phyloP scores from a whole-genome alignment of 805 yeast genomes.

The Komagataella populi region DNA sequence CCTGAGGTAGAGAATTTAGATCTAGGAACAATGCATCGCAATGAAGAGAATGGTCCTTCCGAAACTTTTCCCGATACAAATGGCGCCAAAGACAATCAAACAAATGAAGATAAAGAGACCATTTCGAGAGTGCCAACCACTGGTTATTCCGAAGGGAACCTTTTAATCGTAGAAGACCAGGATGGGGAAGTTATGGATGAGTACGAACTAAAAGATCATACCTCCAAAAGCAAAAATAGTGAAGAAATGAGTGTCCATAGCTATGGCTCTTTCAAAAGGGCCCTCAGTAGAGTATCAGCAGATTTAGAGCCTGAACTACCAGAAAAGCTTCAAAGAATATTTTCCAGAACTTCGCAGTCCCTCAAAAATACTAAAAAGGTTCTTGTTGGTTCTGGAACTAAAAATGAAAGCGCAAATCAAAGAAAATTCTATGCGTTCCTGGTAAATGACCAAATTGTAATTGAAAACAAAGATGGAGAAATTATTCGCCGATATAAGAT shows the following conservation, averaged over 20 bases:
- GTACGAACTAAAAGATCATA: background rate
- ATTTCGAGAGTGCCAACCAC: conserved; percentile 15
- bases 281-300: conserved; percentile 2
- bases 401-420: conserved; percentile 13
- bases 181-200: conserved; percentile 58
- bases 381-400: background rate
- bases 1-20: conserved; percentile 20
- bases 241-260: conserved; percentile 6
- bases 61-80: conserved; percentile 12
- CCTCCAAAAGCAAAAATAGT: background rate
- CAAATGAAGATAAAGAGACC: conserved; percentile 8
- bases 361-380: background rate
- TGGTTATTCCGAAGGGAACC: conserved; percentile 58
- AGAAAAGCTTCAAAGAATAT: background rate
- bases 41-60: conserved; percentile 16
- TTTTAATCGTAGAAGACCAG: conserved; percentile 66
- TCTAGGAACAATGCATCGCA: conserved; percentile 14
- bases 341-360: background rate
- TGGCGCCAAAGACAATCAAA: background rate
- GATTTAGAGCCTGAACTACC: background rate
- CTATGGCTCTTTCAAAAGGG: conserved; percentile 7
- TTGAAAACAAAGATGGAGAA: conserved; percentile 90
- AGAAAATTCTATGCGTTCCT: conserved; percentile 54
- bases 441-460: conserved; percentile 61
- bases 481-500: conserved; percentile 72